These are phyloP conservation scores for Trichosanthes cucumerina DNA, from an alignment of 306 rosid species.

Conservation along the genomic window DNA sequence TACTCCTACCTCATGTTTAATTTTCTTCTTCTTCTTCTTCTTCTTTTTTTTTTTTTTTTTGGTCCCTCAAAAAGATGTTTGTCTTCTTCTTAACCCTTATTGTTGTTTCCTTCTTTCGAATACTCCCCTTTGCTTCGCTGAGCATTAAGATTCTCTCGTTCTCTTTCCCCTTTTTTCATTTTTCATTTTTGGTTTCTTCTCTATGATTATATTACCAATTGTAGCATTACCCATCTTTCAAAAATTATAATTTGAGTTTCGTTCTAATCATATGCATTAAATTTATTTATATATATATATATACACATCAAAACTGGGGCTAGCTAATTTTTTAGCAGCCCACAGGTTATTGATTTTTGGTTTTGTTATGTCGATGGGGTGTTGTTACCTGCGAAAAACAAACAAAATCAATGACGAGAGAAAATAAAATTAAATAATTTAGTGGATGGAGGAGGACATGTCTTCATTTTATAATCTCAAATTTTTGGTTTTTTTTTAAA, in stretches of 20 bases:
- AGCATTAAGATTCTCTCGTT: constrained; percentile 2
- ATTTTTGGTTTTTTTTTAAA: neutral
- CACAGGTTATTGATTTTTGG: neutral
- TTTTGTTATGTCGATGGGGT: neutral
- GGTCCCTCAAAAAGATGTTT: neutral
- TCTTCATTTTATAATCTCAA: too few relatives aligned
- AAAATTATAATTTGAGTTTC: neutral
- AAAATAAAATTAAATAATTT: neutral
- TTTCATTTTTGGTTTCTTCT: neutral
- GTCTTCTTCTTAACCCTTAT: neutral
- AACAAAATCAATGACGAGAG: neutral
- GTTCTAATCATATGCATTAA: neutral
- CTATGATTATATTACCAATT: neutral
- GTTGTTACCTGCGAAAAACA: neutral
- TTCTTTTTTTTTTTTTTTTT: neutral
- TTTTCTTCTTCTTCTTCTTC: too few relatives aligned
- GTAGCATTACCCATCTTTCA: neutral
- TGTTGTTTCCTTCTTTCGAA: neutral
- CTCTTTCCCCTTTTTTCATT: neutral
- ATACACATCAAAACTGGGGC: neutral
- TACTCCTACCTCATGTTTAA: neutral
- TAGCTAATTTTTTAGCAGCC: neutral
- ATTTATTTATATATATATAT: neutral
- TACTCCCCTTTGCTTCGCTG: neutral
- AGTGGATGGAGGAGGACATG: neutral